These are phyloP conservation scores for Tuber microsphaerosporum DNA, from an alignment of 495 filamentous ascomycete species.

Conservation along the genomic window DNA sequence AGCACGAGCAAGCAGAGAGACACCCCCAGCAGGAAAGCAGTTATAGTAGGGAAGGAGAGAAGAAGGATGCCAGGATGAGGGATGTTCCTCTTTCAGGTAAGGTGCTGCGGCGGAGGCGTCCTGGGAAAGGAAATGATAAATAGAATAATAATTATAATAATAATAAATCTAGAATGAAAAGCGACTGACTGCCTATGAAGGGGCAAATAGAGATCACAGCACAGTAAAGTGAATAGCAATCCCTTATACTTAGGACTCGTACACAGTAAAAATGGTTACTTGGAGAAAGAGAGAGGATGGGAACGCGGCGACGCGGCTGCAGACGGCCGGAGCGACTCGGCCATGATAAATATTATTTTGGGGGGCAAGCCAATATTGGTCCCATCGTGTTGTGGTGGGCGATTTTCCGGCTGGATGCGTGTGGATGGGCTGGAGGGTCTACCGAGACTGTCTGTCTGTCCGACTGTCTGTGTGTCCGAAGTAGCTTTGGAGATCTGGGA, in stretches of 20 bases:
- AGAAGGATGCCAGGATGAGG: conserved; percentile 17
- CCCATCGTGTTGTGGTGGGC: conserved; percentile 20
- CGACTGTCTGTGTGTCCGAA: conserved; percentile 12
- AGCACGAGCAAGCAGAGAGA: background rate
- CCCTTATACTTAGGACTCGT: background rate
- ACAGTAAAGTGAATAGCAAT: background rate
- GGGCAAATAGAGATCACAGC: background rate
- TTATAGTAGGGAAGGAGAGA: conserved; percentile 23
- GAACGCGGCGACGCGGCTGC: conserved; percentile 28
- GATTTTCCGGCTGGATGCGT: conserved; percentile 21
- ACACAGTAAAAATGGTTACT: background rate
- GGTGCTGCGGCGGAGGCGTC: conserved; percentile 3
- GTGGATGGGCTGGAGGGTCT: conserved; percentile 4
- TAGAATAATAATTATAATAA: background rate
- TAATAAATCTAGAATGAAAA: background rate
- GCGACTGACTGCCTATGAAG: conserved; percentile 4
- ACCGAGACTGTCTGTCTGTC: background rate
- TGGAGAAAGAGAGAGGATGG: background rate
- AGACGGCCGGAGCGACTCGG: conserved; percentile 33
- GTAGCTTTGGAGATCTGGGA: conserved; percentile 17
- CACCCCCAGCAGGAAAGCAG: background rate
- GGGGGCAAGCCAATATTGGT: conserved; percentile 31
- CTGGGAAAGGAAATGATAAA: background rate
- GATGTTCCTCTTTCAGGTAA: conserved; percentile 21
- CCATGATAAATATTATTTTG: conserved; percentile 36